phyloP scores from a whole-genome alignment of 306 rosid genomes.

The Hippophae rhamnoides region DNA sequence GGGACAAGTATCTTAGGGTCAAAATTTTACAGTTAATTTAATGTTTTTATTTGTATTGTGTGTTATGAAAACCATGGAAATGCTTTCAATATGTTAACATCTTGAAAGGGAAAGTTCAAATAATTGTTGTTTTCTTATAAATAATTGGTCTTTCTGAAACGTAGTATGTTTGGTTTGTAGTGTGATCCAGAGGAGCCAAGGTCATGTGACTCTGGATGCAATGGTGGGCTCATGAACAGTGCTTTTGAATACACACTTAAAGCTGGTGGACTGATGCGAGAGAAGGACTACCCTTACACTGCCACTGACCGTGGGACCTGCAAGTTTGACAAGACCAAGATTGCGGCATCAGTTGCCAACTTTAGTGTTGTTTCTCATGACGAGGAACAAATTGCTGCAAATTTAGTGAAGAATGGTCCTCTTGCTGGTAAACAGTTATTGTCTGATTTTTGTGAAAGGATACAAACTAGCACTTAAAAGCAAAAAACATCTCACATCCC shows the following conservation, averaged over 20 bases:
- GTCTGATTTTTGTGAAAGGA: neutral
- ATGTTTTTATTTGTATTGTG: too few relatives aligned
- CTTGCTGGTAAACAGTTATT: constrained; percentile 51
- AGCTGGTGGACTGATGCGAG: constrained; percentile 87
- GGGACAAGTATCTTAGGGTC: too few relatives aligned
- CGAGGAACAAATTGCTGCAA: constrained; percentile 87
- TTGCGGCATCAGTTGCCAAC: constrained; percentile 81
- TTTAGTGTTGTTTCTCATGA: constrained; percentile 81
- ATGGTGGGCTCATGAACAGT: constrained; percentile 91
- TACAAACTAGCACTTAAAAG: too few relatives aligned
- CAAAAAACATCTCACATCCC: too few relatives aligned
- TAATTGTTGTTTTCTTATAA: neutral
- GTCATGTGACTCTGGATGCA: constrained; percentile 93
- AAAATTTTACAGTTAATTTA: too few relatives aligned
- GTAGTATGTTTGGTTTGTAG: constrained; percentile 27
- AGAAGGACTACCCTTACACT: constrained; percentile 84
- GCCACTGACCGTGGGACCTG: constrained; percentile 58
- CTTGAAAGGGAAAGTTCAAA: neutral
- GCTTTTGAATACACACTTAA: constrained; percentile 86
- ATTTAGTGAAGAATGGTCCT: constrained; percentile 87
- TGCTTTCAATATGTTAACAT: neutral
- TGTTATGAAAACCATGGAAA: too few relatives aligned
- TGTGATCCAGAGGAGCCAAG: constrained; percentile 81
- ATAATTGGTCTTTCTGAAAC: neutral
- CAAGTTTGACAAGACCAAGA: constrained; percentile 68